Conservation (phyloP, 495 filamentous ascomycete genomes). For the Daldinia bambusicola region DNA sequence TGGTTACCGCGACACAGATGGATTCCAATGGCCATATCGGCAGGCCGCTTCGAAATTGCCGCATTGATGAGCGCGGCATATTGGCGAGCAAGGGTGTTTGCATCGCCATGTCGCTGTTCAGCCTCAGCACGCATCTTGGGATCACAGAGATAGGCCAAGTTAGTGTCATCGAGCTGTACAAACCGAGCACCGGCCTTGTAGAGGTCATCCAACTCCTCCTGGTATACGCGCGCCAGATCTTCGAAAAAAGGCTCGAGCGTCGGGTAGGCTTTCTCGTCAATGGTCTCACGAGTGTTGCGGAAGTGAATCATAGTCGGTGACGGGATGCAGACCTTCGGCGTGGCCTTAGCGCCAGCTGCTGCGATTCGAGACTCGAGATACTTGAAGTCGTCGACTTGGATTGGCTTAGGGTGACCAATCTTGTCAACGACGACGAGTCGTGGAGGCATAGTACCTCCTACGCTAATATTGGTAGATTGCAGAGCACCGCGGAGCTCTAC, state of each 20-base stretch:
- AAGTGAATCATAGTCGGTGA: slow-evolving; percentile 75
- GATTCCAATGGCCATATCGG: slow-evolving; percentile 72
- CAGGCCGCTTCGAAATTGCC: slow-evolving; percentile 63
- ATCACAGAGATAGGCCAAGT: slow-evolving; percentile 74
- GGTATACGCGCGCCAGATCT: slow-evolving; percentile 69
- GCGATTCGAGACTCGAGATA: slow-evolving; percentile 64
- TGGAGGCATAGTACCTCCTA: slow-evolving; percentile 57
- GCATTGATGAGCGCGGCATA: slow-evolving; percentile 73
- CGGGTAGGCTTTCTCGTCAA: slow-evolving; percentile 64
- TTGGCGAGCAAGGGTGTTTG: slow-evolving; percentile 65
- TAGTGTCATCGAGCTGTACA: slow-evolving; percentile 73
- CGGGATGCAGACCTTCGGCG: slow-evolving; percentile 72
- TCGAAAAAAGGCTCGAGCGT: slow-evolving; percentile 69
- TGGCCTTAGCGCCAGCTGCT: slow-evolving; percentile 55
- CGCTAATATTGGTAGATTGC: slow-evolving; percentile 55
- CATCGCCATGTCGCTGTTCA: slow-evolving; percentile 66
- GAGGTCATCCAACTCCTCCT: slow-evolving; percentile 67
- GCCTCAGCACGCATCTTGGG: slow-evolving; percentile 70
- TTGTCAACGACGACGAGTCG: slow-evolving; percentile 58
- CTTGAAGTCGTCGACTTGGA: slow-evolving; percentile 68
- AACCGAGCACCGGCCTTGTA: slow-evolving; percentile 71
- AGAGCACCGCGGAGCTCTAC: slow-evolving; percentile 57
- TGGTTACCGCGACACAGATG: slow-evolving; percentile 73
- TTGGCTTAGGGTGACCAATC: slow-evolving; percentile 57
- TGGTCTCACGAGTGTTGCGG: slow-evolving; percentile 69